These are phyloP conservation scores for Coemansia guatemalensis DNA, from an alignment of 192 early-diverging fungal species.

Conservation along the genomic window DNA sequence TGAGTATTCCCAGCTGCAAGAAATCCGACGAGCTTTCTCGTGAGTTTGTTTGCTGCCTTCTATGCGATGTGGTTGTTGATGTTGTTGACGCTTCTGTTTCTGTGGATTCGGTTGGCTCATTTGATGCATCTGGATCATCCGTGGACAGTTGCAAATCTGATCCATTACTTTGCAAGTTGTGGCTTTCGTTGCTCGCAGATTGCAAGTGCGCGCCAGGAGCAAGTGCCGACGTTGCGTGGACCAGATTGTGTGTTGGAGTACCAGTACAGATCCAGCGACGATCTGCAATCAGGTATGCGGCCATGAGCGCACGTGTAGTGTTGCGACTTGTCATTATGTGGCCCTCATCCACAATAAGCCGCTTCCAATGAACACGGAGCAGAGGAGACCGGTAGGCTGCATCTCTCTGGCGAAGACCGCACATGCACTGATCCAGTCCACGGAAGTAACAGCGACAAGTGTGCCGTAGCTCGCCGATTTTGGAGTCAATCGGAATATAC, in stretches of 20 bases:
- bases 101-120: neutral
- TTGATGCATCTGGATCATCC: neutral
- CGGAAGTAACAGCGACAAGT: conserved; percentile 41
- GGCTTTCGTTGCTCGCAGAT: neutral
- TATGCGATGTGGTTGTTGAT: neutral
- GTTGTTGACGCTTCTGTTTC: neutral
- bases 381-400: conserved; percentile 61
- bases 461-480: conserved; percentile 40
- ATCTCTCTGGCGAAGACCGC: conserved; percentile 13
- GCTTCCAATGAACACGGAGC: conserved; percentile 71
- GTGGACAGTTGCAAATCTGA: neutral
- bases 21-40: conserved; percentile 42
- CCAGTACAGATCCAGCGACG: conserved; percentile 77
- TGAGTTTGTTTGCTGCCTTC: conserved; percentile 12
- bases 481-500: conserved; percentile 47
- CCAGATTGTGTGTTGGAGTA: conserved; percentile 64
- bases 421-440: conserved; percentile 18
- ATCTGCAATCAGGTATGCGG: conserved; percentile 58
- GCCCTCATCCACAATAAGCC: conserved; percentile 84
- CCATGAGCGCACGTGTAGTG: conserved; percentile 53
- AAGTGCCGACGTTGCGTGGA: conserved; percentile 51
- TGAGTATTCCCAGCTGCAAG: conserved; percentile 59
- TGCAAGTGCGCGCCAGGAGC: neutral
- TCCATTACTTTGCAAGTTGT: neutral
- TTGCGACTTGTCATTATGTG: conserved; percentile 63